Base-by-base conservation (phyloP, 2,329 filamentous ascomycete genomes). In the Fusarium proliferatum region DNA sequence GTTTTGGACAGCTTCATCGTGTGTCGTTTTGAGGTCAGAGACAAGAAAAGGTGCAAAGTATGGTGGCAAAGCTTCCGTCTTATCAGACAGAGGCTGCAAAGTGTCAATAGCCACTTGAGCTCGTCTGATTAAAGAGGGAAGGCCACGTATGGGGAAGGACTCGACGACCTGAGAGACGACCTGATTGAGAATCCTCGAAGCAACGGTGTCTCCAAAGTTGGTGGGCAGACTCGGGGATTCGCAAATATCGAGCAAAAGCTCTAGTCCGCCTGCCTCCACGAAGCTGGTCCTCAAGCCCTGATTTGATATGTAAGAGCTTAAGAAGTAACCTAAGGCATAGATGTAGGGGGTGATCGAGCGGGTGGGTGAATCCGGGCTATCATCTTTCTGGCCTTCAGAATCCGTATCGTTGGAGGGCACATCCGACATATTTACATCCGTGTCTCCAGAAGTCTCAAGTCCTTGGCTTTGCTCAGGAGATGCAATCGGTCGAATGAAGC, bases 121-220 rank as follows among this genome's bases (percentile, higher is more conserved):
- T 53, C 95, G 91, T 71, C 90, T 90, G 66, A 98, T 85, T 34
- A 99, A 84, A 9, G 94, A 94, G 0, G 96, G 95, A 12, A 99
- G 85, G 4, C 95, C 92, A 26, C 97, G 86, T 75, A 96, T 90
- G 4, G 95, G 91, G 67, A 93, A 94, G 33, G 91, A 89, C 76
- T 98, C 96, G 11, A 95, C 90, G 71, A 98, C 88, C 72, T 92
- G 88, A 71, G 93, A 90, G 56, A 97, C 86, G 16, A 97, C 92
- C 41, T 90, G 89, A 21, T 91, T 89, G 61, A 98, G 86, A 67
- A 92, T 90, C 67, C 92, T 89, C 63, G 91, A 92, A 8, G 93
- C 89, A 59, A 87, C 84, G 10, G 89, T 88, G 45, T 93, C 91
- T 43, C 91, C 81, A 70, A 82, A 84, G 21, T 75, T 91, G 33